These are phyloP conservation scores for Diaporthe destruens DNA, from an alignment of 2,329 filamentous ascomycete genomes.

Conservation along the genomic window DNA sequence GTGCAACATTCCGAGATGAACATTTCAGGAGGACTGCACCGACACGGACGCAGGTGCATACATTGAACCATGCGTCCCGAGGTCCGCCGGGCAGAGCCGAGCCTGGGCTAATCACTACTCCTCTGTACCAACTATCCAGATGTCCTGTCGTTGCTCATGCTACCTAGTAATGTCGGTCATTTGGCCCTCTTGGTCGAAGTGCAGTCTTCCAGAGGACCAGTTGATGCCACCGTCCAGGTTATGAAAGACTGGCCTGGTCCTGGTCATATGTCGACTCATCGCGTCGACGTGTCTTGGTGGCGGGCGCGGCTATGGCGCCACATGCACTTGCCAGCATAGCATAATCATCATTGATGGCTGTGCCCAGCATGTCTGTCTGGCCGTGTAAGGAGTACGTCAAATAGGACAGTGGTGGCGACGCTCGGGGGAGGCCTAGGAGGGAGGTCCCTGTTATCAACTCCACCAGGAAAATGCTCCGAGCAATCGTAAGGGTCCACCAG, in stretches of 20 bases:
- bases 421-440: background rate
- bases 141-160: too few relatives aligned
- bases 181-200: background rate
- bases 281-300: constrained; percentile 16
- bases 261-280: background rate
- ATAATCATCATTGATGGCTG: background rate
- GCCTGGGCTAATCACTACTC: background rate
- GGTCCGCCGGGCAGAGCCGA: background rate
- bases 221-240: background rate
- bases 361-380: background rate
- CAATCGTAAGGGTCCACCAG: background rate
- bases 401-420: constrained; percentile 14
- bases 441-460: background rate
- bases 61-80: background rate
- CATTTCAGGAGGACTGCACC: background rate
- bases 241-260: background rate
- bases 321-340: constrained; percentile 16
- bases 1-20: constrained; percentile 17
- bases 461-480: constrained; percentile 24
- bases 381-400: background rate
- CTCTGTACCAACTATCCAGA: too few relatives aligned
- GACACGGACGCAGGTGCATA: background rate
- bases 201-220: background rate
- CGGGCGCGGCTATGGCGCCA: constrained; percentile 31
- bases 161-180: background rate